Percentiles rank a stretch among this genome's conserved stretches.
Evolutionary conservation across 78 protist genomes (phyloP).

Genomic region (Anaeramoeba flamelloides): DNA sequence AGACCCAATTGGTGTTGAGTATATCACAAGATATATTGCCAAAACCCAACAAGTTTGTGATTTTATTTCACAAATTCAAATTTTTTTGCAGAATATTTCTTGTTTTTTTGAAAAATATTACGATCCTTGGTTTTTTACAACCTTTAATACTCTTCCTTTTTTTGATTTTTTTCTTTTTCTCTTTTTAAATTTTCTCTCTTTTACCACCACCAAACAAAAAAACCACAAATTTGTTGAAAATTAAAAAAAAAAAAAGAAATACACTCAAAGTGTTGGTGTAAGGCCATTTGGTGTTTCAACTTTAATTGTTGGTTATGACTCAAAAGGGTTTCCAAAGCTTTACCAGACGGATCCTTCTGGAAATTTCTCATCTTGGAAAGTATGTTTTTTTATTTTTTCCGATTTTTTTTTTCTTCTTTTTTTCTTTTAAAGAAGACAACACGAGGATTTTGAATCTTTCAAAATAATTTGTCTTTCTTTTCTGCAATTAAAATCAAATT

Average conservation of each 20-base stretch:
- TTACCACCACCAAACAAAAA: too few species aligned
- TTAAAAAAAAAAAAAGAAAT: too few species aligned
- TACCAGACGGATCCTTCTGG: conserved; percentile 95
- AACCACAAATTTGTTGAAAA: too few species aligned
- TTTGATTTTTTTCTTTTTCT: background rate
- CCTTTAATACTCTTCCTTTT: background rate
- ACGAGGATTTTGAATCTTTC: too few species aligned
- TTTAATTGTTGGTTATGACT: conserved; percentile 81
- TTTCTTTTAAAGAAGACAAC: too few species aligned
- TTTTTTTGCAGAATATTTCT: background rate
- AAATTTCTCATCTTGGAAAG: conserved; percentile 72
- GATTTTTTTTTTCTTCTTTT: too few species aligned
- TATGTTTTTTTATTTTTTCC: too few species aligned
- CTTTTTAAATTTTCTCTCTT: background rate
- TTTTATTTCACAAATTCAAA: background rate
- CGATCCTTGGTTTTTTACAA: background rate
- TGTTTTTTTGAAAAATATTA: background rate
- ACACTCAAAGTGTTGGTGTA: conserved; percentile 94
- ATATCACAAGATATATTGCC: conserved; percentile 74
- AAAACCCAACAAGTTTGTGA: conserved; percentile 15
- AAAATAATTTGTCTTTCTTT: too few species aligned
- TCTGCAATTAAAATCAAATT: too few species aligned
- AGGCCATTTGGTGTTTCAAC: conserved; percentile 96
- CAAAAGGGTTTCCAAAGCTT: conserved; percentile 42
- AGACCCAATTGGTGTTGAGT: conserved; percentile 73